phyloP scores from a whole-genome alignment of 164 flowering plant genomes.

The Aristolochia fimbriata region DNA sequence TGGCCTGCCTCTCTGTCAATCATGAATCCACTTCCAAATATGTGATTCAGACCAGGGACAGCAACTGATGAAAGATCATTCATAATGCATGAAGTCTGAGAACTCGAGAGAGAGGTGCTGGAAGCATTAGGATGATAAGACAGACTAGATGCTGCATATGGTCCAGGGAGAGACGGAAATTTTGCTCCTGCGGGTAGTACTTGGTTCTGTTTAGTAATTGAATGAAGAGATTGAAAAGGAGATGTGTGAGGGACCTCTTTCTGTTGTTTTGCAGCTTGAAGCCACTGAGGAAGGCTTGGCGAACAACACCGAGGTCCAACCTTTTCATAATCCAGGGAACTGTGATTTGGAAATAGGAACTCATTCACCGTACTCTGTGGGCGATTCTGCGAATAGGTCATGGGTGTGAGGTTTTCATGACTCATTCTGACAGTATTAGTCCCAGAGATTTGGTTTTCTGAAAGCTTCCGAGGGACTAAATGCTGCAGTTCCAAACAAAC shows the following conservation, averaged over 20 bases:
- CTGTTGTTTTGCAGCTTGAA: conserved; percentile 22
- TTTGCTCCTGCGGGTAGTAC: conserved; percentile 5
- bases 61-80: conserved; percentile 14
- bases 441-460: conserved; percentile 12
- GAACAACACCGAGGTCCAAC: conserved; percentile 20
- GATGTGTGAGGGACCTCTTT: conserved; percentile 10
- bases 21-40: conserved; percentile 7
- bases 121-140: conserved; percentile 13
- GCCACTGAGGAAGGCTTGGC: conserved; percentile 25
- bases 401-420: no score
- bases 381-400: no score
- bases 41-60: conserved; percentile 18
- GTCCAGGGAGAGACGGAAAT: conserved; percentile 11
- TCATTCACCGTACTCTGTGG: not conserved
- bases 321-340: conserved; percentile 16
- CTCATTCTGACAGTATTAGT: not conserved
- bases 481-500: conserved; percentile 4
- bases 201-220: conserved; percentile 8
- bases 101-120: conserved; percentile 10
- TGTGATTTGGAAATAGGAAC: conserved; percentile 36
- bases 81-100: conserved; percentile 14
- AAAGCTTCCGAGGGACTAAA: conserved; percentile 5
- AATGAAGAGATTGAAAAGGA: conserved; percentile 8
- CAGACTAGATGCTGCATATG: conserved; percentile 5
- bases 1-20: conserved; percentile 11